Evolutionary conservation across 768 basidiomycete genomes (phyloP).

Genomic region (Obba rivulosa): DNA sequence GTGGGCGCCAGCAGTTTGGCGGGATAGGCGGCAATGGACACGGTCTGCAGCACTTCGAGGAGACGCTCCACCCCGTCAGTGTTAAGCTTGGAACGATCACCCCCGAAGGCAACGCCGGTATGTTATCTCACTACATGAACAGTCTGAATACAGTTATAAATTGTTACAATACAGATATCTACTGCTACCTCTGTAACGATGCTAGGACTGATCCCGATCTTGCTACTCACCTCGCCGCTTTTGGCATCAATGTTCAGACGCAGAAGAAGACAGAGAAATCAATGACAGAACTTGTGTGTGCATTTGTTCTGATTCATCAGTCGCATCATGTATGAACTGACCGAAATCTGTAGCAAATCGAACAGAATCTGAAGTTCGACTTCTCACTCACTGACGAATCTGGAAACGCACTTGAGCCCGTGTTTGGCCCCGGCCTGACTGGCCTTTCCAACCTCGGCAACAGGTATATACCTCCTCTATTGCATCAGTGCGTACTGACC

Average conservation of each 20-base stretch:
- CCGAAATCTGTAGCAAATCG: slow-evolving; percentile 70
- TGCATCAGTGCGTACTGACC: too few species aligned
- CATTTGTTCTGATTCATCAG: background rate
- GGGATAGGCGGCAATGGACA: slow-evolving; percentile 86
- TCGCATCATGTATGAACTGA: background rate
- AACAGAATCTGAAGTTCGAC: slow-evolving; percentile 92
- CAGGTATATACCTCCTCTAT: slow-evolving; percentile 38
- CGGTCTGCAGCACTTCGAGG: slow-evolving; percentile 71
- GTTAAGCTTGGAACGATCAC: slow-evolving; percentile 97
- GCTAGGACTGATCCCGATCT: slow-evolving; percentile 74
- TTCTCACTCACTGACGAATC: slow-evolving; percentile 86
- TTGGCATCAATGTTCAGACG: slow-evolving; percentile 81
- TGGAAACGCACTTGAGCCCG: slow-evolving; percentile 80
- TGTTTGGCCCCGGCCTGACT: slow-evolving; percentile 86
- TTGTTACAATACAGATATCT: slow-evolving; percentile 56
- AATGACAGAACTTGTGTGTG: slow-evolving; percentile 85
- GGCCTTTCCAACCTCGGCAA: slow-evolving; percentile 93
- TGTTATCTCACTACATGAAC: slow-evolving; percentile 16
- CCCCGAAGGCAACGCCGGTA: slow-evolving; percentile 87
- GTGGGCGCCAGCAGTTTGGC: slow-evolving; percentile 82
- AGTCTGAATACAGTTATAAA: background rate
- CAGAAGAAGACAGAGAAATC: slow-evolving; percentile 93
- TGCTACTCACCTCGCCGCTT: slow-evolving; percentile 64
- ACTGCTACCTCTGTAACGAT: slow-evolving; percentile 91
- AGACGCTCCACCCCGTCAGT: slow-evolving; percentile 70